Evolutionary conservation across 1,139 yeast species (phyloP).

Genomic region (Taphrina communis): DNA sequence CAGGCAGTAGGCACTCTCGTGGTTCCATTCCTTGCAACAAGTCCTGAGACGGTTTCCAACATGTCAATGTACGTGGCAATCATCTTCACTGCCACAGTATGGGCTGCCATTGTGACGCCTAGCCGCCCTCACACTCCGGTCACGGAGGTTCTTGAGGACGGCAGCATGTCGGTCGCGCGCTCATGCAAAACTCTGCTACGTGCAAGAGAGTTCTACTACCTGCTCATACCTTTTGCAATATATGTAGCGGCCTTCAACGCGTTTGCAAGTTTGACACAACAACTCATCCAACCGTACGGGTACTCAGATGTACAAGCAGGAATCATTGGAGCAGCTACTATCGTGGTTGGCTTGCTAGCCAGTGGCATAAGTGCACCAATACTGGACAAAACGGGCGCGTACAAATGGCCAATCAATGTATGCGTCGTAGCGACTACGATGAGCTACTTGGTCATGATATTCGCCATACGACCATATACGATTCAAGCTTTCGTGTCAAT

Average conservation of each 20-base stretch:
- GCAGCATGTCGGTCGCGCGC: slow-evolving; percentile 49
- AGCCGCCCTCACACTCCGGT: slow-evolving; percentile 2
- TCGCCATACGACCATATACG: slow-evolving; percentile 4
- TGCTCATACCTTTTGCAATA: slow-evolving; percentile 50
- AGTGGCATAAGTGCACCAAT: slow-evolving; percentile 51
- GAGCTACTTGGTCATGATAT: slow-evolving; percentile 35
- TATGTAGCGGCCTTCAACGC: slow-evolving; percentile 54
- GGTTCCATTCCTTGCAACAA: slow-evolving; percentile 51
- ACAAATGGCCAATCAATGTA: slow-evolving; percentile 46
- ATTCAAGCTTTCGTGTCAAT: slow-evolving; percentile 49
- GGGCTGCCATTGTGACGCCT: slow-evolving; percentile 19
- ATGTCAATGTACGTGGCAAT: slow-evolving; percentile 49
- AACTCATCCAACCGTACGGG: slow-evolving; percentile 53
- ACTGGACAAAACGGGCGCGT: slow-evolving; percentile 50
- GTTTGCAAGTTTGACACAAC: slow-evolving; percentile 51
- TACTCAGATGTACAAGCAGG: slow-evolving; percentile 52
- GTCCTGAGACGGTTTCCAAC: slow-evolving; percentile 43
- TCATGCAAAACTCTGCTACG: not conserved
- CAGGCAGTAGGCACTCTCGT: slow-evolving; percentile 54
- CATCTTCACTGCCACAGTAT: slow-evolving; percentile 45
- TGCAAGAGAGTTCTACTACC: slow-evolving; percentile 47
- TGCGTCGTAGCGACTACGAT: slow-evolving; percentile 18
- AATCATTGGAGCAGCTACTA: slow-evolving; percentile 51
- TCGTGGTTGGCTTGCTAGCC: slow-evolving; percentile 51
- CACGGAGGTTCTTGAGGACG: slow-evolving; percentile 41